Evolutionary conservation across 75 land plant genomes (phyloP).

Genomic region (Pinus taeda): DNA sequence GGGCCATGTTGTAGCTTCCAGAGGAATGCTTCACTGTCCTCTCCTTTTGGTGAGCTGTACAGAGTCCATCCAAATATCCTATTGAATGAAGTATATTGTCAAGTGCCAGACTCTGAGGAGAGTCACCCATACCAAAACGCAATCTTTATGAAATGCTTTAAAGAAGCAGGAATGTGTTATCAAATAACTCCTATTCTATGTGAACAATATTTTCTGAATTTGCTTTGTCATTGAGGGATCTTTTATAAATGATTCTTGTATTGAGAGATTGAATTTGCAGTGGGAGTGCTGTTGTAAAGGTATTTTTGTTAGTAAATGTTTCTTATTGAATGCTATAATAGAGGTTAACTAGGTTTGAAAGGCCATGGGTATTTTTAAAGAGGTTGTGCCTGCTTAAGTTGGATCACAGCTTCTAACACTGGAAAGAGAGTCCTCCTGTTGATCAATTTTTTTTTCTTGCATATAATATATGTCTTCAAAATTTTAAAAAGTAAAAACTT

Average conservation of each 20-base stretch:
- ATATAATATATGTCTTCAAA: not conserved
- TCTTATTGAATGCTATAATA: not conserved
- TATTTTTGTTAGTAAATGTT: not conserved
- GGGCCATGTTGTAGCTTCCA: too few relatives aligned
- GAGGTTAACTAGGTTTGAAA: not conserved
- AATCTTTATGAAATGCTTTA: not conserved
- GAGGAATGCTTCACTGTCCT: too few relatives aligned
- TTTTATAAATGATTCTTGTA: not conserved
- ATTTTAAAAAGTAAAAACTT: not conserved
- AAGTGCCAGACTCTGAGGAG: too few relatives aligned
- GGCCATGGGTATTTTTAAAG: not conserved
- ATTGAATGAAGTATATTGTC: too few relatives aligned
- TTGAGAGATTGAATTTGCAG: not conserved
- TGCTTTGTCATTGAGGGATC: not conserved
- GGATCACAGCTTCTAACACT: not conserved
- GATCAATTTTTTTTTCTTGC: not conserved
- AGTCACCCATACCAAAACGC: too few relatives aligned
- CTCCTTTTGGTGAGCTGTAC: too few relatives aligned
- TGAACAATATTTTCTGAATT: not conserved
- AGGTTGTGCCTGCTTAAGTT: not conserved
- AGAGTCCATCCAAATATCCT: too few relatives aligned
- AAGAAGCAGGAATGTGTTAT: not conserved
- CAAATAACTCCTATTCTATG: not conserved
- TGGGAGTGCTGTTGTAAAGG: not conserved
- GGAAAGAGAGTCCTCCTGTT: not conserved